Percentiles rank a stretch among this genome's conserved stretches.
Conservation (phyloP, 1,284 basidiomycete species). For the Vanrija humicola region DNA sequence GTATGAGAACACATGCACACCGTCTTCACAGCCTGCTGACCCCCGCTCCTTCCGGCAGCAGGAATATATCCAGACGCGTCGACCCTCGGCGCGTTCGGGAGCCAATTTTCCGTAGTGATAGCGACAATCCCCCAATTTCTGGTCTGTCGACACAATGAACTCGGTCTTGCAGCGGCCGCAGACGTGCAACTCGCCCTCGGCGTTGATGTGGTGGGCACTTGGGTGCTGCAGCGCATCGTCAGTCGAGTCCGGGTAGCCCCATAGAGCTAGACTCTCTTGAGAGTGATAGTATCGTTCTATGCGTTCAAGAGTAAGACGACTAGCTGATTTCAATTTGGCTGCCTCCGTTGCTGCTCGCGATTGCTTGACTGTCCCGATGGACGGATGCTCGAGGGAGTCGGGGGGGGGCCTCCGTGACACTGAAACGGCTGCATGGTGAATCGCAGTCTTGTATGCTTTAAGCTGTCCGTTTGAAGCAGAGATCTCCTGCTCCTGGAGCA, state of each 20-base stretch:
- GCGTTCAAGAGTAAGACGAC: conserved; percentile 55
- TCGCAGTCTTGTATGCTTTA: conserved; percentile 42
- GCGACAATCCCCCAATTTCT: conserved; percentile 62
- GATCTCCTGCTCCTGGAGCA: conserved; percentile 40
- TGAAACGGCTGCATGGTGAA: conserved; percentile 45
- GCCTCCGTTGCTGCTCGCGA: conserved; percentile 59
- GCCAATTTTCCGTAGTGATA: conserved; percentile 71
- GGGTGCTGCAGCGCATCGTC: conserved; percentile 47
- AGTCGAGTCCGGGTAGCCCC: conserved; percentile 62
- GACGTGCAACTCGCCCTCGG: conserved; percentile 60
- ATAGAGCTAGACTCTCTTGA: conserved; percentile 58
- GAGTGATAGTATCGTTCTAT: conserved; percentile 62
- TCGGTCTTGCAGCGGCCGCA: conserved; percentile 73
- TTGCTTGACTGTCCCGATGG: conserved; percentile 74
- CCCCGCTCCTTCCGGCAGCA: conserved; percentile 59
- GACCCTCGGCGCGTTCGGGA: conserved; percentile 40
- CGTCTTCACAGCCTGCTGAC: conserved; percentile 29
- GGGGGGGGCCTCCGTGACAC: conserved; percentile 60
- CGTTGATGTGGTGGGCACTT: conserved; percentile 26
- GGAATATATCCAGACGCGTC: conserved; percentile 41
- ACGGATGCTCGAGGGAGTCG: conserved; percentile 60
- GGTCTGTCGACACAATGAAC: conserved; percentile 58
- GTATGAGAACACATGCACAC: conserved; percentile 38
- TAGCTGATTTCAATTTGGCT: conserved; percentile 57
- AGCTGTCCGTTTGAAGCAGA: conserved; percentile 31